Conservation (phyloP, 192 early-diverging fungal species). For the Umbelopsis ramanniana region DNA sequence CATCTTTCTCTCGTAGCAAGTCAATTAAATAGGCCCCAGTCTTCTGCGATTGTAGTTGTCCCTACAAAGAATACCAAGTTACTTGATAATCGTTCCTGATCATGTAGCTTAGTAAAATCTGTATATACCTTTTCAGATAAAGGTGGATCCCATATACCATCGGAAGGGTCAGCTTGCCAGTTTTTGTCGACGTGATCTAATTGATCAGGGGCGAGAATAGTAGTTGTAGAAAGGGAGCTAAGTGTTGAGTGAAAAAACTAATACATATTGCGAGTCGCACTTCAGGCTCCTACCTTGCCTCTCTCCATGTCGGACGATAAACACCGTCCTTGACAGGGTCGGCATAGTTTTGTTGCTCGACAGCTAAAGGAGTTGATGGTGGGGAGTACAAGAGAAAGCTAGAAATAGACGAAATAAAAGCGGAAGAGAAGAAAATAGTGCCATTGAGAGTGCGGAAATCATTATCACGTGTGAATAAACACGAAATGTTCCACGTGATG, state of each 20-base stretch:
- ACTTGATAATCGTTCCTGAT: background rate
- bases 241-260: background rate
- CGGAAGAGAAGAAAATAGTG: background rate
- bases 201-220: background rate
- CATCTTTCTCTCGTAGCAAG: slow-evolving; percentile 19
- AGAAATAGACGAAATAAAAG: background rate
- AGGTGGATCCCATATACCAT: slow-evolving; percentile 43
- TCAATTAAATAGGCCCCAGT: slow-evolving; percentile 31
- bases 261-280: no score
- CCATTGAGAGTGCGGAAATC: no score
- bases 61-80: slow-evolving; percentile 15
- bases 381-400: background rate
- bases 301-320: slow-evolving; percentile 44
- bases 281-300: slow-evolving; percentile 32
- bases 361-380: background rate
- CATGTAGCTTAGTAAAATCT: background rate
- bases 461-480: no score
- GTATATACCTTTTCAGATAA: slow-evolving; percentile 24
- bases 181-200: slow-evolving; percentile 36
- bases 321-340: slow-evolving; percentile 29
- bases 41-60: slow-evolving; percentile 33
- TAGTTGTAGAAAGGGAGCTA: no score
- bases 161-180: slow-evolving; percentile 39
- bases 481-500: no score
- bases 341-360: background rate